Percentiles rank a stretch among this genome's conserved stretches.
Conservation (phyloP, 306 rosid species). For the Sicyos baderoa region DNA sequence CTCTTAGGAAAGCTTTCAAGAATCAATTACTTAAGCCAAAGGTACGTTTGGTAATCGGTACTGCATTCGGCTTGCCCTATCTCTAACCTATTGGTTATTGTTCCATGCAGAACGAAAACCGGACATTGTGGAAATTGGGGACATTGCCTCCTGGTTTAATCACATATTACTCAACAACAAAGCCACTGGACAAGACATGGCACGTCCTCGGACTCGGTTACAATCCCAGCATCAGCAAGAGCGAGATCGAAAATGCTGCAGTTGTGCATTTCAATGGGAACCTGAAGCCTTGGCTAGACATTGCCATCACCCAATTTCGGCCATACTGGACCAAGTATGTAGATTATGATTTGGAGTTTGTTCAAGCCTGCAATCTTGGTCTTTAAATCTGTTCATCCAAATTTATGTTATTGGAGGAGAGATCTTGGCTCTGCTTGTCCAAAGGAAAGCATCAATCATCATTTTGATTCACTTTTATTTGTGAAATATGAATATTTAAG, state of each 20-base stretch:
- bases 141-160: conserved; percentile 19
- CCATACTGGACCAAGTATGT: conserved; percentile 67
- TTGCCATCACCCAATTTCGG: conserved; percentile 16
- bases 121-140: conserved; percentile 15
- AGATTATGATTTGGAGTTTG: conserved; percentile 61
- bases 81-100: background rate
- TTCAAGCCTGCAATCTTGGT: conserved; percentile 85
- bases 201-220: conserved; percentile 17
- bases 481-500: conserved; percentile 7
- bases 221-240: conserved; percentile 14
- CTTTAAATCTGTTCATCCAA: conserved; percentile 24
- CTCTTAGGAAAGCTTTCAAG: background rate
- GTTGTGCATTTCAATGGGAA: conserved; percentile 19
- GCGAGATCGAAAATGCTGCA: conserved; percentile 13
- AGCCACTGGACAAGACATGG: conserved; percentile 20
- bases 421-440: conserved; percentile 17
- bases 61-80: background rate
- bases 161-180: conserved; percentile 15
- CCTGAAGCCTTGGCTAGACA: conserved; percentile 20
- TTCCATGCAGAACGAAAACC: conserved; percentile 7
- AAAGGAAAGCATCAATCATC: conserved; percentile 12
- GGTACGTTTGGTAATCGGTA: no score
- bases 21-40: no score
- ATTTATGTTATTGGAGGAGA: background rate
- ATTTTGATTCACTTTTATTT: conserved; percentile 6